Base-by-base conservation (phyloP, 345 rosid genomes). In the Brassica juncea region DNA sequence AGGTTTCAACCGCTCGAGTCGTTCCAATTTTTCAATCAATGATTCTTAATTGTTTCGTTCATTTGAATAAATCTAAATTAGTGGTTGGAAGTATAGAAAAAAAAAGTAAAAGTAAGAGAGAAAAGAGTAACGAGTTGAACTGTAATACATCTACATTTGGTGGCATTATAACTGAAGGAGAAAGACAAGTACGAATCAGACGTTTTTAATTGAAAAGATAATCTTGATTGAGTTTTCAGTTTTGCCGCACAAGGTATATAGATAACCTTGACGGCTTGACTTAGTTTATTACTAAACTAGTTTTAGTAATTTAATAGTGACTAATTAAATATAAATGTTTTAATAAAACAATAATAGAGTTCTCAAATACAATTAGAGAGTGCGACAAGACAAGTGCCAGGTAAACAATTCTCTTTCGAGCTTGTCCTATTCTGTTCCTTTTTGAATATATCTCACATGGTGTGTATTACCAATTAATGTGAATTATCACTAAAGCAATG, bases 381-480 rank as follows among this genome's bases (percentile, higher is more conserved):
- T 66, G 74, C 23, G 81, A 76, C 66, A 71, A 76, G 81, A 58
- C 77, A 81, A 76, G 71, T 76, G 84, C 77, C 84, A 77, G 84
- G 73, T 66, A 47, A 44, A 71, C 88, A 79, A 60, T 77, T 70
- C 75, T 82, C 86, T 79, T 82, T 84, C 80, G 55, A 74, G 84
- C 82, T 83, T 85, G 89, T 86, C 88, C 80, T 80, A 61, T 74
- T 84, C 79, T 68, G 70, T 61, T 78, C 80, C 76, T 70, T 80
- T 73, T 21, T 75, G 28, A 70, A 39, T 30, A 63, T 42, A 67
- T 66, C 64, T 76, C 84, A 81, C 81, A 81, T 81, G 84, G 77
- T 75, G 44, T 80, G 73, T 80, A 75, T 55, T 69, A 74, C 71
- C 79, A 75, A 39, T 65, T 66, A 71, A 64, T 75, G 68, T 75